phyloP scores from a whole-genome alignment of 805 yeast species.

The Monosporozyma aquatica region DNA sequence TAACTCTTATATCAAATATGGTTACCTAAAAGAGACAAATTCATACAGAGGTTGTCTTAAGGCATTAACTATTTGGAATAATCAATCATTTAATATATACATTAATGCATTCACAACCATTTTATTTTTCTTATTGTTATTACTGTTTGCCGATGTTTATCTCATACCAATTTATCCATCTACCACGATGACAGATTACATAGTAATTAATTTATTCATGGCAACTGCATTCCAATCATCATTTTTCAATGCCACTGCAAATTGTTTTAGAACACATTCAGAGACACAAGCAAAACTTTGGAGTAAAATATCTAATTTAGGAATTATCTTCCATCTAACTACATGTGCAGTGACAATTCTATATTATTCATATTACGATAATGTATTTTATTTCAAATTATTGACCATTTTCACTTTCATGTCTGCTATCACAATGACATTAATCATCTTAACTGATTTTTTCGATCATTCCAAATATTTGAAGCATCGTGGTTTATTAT shows the following conservation, averaged over 20 bases:
- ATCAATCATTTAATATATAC: conserved; percentile 6
- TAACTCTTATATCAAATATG: conserved; percentile 3
- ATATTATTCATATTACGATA: conserved; percentile 35
- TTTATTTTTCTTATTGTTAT: conserved; percentile 9
- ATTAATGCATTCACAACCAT: conserved; percentile 3
- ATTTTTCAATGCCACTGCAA: conserved; percentile 51
- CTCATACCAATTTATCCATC: conserved; percentile 22
- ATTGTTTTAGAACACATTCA: conserved; percentile 54
- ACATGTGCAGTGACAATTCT: conserved; percentile 44
- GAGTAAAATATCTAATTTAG: conserved; percentile 59
- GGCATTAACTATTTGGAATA: conserved; percentile 1
- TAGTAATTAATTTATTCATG: conserved; percentile 43
- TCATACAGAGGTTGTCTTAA: conserved; percentile 4
- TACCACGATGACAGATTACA: conserved; percentile 34
- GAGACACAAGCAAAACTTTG: conserved; percentile 40
- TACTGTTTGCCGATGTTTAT: conserved; percentile 19
- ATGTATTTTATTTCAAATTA: conserved; percentile 22
- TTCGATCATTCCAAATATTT: conserved; percentile 53
- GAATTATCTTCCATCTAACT: conserved; percentile 54
- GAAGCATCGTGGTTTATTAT: conserved; percentile 42
- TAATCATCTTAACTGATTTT: conserved; percentile 49
- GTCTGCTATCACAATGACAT: conserved; percentile 50
- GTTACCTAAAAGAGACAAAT: conserved; percentile 5
- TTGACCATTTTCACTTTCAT: conserved; percentile 34
- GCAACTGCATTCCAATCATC: conserved; percentile 48